phyloP scores from a whole-genome alignment of 2,329 filamentous ascomycete genomes.

The Aspergillus fructus region DNA sequence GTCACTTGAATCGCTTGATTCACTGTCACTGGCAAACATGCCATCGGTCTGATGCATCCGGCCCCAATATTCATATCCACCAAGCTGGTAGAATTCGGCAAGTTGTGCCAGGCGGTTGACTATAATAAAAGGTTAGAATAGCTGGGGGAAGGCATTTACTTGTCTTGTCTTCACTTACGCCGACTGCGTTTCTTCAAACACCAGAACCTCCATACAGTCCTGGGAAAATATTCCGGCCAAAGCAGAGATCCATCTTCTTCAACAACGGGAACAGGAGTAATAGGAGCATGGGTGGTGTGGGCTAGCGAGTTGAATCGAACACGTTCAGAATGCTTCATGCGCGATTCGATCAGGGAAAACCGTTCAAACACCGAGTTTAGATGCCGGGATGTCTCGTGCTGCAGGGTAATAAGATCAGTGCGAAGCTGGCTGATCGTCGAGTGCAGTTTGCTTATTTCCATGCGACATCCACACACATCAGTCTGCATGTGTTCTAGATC shows the following conservation, averaged over 20 bases:
- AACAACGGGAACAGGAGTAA: conserved; percentile 37
- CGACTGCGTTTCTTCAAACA: conserved; percentile 42
- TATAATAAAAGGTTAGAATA: conserved; percentile 20
- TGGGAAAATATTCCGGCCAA: conserved; percentile 40
- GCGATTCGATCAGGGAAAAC: conserved; percentile 32
- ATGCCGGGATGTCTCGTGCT: conserved; percentile 34
- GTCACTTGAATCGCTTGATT: conserved; percentile 41
- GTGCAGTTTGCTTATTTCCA: conserved; percentile 39
- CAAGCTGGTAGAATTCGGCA: conserved; percentile 41
- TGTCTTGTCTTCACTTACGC: conserved; percentile 29
- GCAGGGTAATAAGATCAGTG: conserved; percentile 36
- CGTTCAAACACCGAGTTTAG: conserved; percentile 28
- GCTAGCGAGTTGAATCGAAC: conserved; percentile 43
- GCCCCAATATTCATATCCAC: conserved; percentile 40
- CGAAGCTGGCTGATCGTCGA: conserved; percentile 36
- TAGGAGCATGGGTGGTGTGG: conserved; percentile 37
- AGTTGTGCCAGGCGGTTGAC: conserved; percentile 40
- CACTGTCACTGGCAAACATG: conserved; percentile 33
- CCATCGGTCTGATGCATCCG: conserved; percentile 34
- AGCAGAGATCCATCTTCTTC: conserved; percentile 34
- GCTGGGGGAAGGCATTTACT: background rate
- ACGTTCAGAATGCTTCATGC: conserved; percentile 36
- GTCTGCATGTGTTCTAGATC: conserved; percentile 35
- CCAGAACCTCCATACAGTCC: conserved; percentile 44
- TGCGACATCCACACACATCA: conserved; percentile 34